A percentile compares a stretch with the other conserved stretches of the same genome.
Conservation (phyloP, 2,329 filamentous ascomycete genomes). For the Volutella citrinella region DNA sequence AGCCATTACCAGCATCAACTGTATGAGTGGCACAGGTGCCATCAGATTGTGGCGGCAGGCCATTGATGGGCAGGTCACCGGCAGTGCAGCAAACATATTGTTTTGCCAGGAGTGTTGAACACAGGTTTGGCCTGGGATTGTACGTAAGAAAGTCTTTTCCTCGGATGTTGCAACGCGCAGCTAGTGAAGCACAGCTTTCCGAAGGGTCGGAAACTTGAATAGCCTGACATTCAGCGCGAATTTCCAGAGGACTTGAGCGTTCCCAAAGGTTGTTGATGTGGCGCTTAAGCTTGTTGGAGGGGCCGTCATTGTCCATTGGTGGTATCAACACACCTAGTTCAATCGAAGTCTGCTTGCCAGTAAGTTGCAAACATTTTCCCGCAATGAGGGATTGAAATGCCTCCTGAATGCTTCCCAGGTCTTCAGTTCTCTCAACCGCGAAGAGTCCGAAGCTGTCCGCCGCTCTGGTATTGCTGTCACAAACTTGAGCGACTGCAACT, state of each 20-base stretch:
- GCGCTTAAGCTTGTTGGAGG: too few species aligned
- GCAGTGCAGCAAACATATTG: conserved; percentile 36
- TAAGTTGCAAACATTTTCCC: too few species aligned
- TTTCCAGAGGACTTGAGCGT: too few species aligned
- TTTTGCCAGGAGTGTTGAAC: conserved; percentile 28
- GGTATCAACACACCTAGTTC: too few species aligned
- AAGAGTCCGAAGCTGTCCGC: conserved; percentile 19
- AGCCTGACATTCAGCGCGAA: conserved; percentile 20
- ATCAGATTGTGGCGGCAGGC: conserved; percentile 31
- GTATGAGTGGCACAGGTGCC: conserved; percentile 34
- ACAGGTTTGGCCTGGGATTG: conserved; percentile 32
- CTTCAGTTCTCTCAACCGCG: too few species aligned
- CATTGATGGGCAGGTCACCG: conserved; percentile 31
- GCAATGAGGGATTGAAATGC: too few species aligned
- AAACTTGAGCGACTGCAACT: conserved; percentile 18
- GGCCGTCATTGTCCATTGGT: too few species aligned
- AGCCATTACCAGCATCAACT: conserved; percentile 30
- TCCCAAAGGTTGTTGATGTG: too few species aligned
- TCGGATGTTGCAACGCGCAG: conserved; percentile 37
- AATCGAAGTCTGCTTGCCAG: too few species aligned
- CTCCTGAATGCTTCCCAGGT: too few species aligned
- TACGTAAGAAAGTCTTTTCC: conserved; percentile 35
- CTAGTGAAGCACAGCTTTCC: conserved; percentile 37
- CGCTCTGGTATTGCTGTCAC: conserved; percentile 15
- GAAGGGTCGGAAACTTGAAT: conserved; percentile 32